A percentile compares a stretch with the other conserved stretches of the same genome.
Conservation (phyloP, 108 stramenopile genomes). For the Thalassiosira profunda region DNA sequence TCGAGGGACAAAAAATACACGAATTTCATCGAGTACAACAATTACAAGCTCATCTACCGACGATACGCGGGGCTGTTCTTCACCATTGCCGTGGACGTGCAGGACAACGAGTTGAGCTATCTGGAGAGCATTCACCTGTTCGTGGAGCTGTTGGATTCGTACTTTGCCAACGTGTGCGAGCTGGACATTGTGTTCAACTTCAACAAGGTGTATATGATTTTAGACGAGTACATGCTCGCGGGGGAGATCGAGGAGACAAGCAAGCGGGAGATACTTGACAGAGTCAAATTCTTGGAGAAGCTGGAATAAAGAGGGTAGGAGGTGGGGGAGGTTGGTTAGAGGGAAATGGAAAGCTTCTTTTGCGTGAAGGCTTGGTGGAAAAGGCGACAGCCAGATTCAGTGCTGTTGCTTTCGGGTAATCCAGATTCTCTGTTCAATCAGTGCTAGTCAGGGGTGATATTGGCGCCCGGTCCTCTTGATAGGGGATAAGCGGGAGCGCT, state of each 20-base stretch:
- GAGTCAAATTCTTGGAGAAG: constrained; percentile 92
- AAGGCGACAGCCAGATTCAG: no score
- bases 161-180: constrained; percentile 99
- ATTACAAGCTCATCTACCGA: constrained; percentile 99
- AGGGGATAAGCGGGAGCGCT: no score
- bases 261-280: constrained; percentile 92
- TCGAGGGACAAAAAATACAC: constrained; percentile 98
- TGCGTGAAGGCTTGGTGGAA: no score
- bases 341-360: not conserved
- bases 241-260: constrained; percentile 96
- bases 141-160: constrained; percentile 98
- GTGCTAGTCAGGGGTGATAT: no score
- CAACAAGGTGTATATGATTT: constrained; percentile 97
- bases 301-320: constrained; percentile 62
- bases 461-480: no score
- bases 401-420: no score
- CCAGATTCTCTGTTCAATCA: no score
- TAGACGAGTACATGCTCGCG: constrained; percentile 99
- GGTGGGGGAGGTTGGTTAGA: not conserved
- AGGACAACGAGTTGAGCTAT: constrained; percentile 98
- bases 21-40: constrained; percentile 99
- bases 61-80: constrained; percentile 99
- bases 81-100: constrained; percentile 97
- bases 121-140: constrained; percentile 99
- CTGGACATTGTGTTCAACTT: constrained; percentile 99